phyloP scores from a whole-genome alignment of 345 rosid species.

The Barbarea vulgaris region DNA sequence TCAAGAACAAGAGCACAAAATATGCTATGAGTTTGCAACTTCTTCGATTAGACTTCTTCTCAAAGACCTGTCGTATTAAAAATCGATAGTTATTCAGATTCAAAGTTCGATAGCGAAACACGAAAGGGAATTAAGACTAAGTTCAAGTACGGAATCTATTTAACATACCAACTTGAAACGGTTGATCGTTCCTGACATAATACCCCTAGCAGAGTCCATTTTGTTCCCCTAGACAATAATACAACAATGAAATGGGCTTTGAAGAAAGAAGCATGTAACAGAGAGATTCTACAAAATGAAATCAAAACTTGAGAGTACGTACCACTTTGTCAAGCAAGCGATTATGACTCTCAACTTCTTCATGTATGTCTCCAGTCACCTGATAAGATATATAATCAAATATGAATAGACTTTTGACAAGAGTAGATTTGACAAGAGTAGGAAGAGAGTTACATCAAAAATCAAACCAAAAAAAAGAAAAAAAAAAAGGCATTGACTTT shows the following conservation, averaged over 20 bases:
- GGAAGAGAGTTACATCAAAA: background rate
- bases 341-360: slow-evolving; percentile 88
- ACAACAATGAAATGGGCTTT: background rate
- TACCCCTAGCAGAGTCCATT: slow-evolving; percentile 87
- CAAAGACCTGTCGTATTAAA: slow-evolving; percentile 60
- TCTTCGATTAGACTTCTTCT: slow-evolving; percentile 72
- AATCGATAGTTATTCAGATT: slow-evolving; percentile 11
- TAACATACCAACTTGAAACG: slow-evolving; percentile 72
- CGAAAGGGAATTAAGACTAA: too few relatives aligned
- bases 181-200: slow-evolving; percentile 87
- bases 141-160: too few relatives aligned
- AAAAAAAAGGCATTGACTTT: background rate
- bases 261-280: slow-evolving; percentile 3
- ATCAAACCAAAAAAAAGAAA: too few relatives aligned
- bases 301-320: slow-evolving; percentile 18
- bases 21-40: slow-evolving; percentile 62
- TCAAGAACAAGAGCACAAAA: slow-evolving; percentile 61
- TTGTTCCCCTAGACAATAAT: slow-evolving; percentile 61
- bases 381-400: slow-evolving; percentile 37
- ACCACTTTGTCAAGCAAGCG: slow-evolving; percentile 79
- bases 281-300: slow-evolving; percentile 9
- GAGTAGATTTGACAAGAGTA: slow-evolving; percentile 1
- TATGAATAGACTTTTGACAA: background rate
- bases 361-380: slow-evolving; percentile 89
- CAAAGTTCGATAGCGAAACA: background rate